These are phyloP conservation scores for Orychophragmus violaceus DNA, from an alignment of 345 rosid species.

Conservation along the genomic window DNA sequence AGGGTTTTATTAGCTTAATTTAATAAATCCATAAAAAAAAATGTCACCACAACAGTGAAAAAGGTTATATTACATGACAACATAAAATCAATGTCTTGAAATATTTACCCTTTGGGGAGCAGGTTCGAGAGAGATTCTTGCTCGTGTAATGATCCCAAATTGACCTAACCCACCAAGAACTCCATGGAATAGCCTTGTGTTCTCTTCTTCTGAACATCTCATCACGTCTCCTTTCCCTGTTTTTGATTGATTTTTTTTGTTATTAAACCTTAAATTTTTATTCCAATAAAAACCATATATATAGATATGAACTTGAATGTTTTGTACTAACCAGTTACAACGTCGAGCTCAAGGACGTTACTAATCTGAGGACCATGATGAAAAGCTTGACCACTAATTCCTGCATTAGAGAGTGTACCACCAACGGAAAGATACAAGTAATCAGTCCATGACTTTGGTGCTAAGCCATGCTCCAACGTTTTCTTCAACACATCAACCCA, in stretches of 20 bases:
- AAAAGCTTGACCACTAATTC: conserved; percentile 97
- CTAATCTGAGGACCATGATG: conserved; percentile 93
- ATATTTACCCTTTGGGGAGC: conserved; percentile 75
- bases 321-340: conserved; percentile 66
- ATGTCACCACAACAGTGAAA: conserved; percentile 4
- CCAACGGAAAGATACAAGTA: conserved; percentile 94
- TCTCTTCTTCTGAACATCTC: conserved; percentile 67
- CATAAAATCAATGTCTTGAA: neutral
- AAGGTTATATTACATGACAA: conserved; percentile 9
- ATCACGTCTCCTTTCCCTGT: conserved; percentile 77
- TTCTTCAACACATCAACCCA: conserved; percentile 88
- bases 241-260: neutral
- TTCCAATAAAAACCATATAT: neutral
- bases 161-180: conserved; percentile 97
- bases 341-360: conserved; percentile 87
- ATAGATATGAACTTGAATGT: neutral
- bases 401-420: conserved; percentile 93
- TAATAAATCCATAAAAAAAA: neutral
- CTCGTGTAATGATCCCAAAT: conserved; percentile 95
- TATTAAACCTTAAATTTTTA: neutral
- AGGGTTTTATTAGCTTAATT: too few relatives aligned
- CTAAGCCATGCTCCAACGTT: conserved; percentile 63
- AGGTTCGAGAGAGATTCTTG: conserved; percentile 82
- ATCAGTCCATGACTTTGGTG: conserved; percentile 98
- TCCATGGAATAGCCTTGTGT: conserved; percentile 70